Evolutionary conservation across 495 filamentous ascomycete species (phyloP).

Genomic region (Annulohypoxylon stygium): DNA sequence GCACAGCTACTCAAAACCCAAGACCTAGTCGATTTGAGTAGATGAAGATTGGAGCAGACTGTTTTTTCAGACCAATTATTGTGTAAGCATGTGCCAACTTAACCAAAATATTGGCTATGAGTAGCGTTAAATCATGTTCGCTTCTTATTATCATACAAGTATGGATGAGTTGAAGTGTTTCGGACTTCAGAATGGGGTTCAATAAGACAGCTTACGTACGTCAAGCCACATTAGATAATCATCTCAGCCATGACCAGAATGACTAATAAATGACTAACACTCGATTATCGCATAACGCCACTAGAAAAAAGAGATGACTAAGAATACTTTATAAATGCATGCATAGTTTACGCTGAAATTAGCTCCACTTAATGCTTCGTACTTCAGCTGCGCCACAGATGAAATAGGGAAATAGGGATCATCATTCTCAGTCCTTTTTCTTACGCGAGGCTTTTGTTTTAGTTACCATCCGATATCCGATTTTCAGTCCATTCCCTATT

Average conservation of each 20-base stretch:
- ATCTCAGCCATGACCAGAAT: not conserved
- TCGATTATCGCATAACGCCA: not conserved
- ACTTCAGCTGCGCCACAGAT: conserved; percentile 32
- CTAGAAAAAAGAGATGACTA: too few relatives aligned
- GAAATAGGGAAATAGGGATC: conserved; percentile 38
- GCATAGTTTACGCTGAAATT: conserved; percentile 4
- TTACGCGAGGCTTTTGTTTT: conserved; percentile 13
- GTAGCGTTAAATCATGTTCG: not conserved
- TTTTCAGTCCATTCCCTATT: conserved; percentile 24
- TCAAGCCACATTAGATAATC: not conserved
- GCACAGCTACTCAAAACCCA: too few relatives aligned
- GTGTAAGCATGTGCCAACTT: too few relatives aligned
- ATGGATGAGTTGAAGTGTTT: not conserved
- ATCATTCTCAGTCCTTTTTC: conserved; percentile 36
- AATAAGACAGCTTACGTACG: not conserved
- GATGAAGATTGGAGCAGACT: too few relatives aligned
- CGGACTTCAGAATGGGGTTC: not conserved
- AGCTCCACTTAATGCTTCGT: conserved; percentile 9
- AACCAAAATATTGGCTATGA: not conserved
- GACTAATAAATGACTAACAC: not conserved
- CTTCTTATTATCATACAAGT: not conserved
- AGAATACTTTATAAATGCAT: not conserved
- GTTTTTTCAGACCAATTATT: too few relatives aligned
- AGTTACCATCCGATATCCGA: conserved; percentile 23
- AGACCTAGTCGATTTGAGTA: not conserved